Conservation (phyloP, 345 rosid species). For the Citrus australasica region DNA sequence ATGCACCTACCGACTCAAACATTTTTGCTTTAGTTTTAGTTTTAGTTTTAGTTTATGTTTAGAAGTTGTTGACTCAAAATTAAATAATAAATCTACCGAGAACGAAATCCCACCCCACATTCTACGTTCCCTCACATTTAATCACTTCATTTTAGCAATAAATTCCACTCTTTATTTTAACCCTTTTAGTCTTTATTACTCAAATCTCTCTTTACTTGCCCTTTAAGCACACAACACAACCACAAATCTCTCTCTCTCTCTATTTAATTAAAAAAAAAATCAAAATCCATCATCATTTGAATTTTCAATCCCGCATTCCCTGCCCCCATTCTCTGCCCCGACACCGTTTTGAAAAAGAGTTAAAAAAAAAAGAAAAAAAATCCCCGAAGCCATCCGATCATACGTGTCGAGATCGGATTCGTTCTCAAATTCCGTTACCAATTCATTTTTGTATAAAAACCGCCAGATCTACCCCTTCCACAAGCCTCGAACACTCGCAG, state of each 20-base stretch:
- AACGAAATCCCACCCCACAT: neutral
- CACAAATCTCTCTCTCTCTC: neutral
- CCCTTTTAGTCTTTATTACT: neutral
- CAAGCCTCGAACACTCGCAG: neutral
- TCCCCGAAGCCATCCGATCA: neutral
- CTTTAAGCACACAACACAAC: neutral
- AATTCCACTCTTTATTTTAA: neutral
- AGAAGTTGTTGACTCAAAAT: no score
- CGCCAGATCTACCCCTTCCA: neutral
- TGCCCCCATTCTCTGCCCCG: neutral
- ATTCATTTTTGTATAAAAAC: neutral
- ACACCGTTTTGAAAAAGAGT: neutral
- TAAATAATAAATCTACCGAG: neutral
- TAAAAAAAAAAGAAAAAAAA: fast-evolving
- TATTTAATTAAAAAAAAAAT: neutral
- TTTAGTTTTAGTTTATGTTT: no score
- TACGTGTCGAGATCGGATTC: constrained; percentile 4
- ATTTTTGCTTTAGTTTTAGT: no score
- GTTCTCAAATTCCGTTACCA: neutral
- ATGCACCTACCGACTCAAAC: no score
- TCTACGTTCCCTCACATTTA: neutral
- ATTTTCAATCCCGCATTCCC: neutral
- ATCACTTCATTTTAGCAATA: neutral
- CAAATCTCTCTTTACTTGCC: neutral
- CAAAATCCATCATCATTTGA: neutral